Base-by-base conservation (phyloP, 768 basidiomycete species). In the Rhizopogon vinicolor region DNA sequence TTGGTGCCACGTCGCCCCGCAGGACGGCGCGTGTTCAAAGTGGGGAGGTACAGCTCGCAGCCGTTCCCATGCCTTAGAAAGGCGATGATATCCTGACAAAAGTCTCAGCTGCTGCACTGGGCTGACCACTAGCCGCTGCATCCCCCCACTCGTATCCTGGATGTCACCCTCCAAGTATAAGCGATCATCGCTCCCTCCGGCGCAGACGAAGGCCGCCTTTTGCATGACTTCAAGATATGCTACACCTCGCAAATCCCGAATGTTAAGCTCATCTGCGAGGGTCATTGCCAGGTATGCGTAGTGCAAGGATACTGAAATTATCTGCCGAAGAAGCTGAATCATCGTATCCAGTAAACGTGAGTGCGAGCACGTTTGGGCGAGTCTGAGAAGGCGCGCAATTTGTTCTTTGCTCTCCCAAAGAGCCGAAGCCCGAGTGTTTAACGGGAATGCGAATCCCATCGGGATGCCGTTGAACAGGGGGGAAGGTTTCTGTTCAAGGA, bases 181-280 rank as follows among this genome's bases (percentile, higher is more conserved):
- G 51, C 64, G 46, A 31, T 53, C 58, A 22, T 40, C 45, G 28
- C 57, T 56, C 44, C 55, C 56, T 39, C 51, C 52, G 29, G 44
- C 59, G 52, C 60, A 61, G 51, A 60, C 64, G 59, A 62, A 72
- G 46, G 72, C 68, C 1, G 78, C 79, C 60, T 81, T 84, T 62
- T 83, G 83, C 79, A 89, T 83, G n/a, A 88, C 82, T 66, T 86
- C 85, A 53, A 87, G 74, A 68, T 89, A 90, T 41, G 85, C 86
- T 1, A 77, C 73, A 31, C 88, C 87, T 39, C 82, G 77, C 41
- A 90, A 72, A 1, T 74, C 69, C 39, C 80, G 75, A 49, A 90
- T 72, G 61, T 83, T 71, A 29, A 89, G 76, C 56, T 90, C 87
- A 61, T 90, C 87, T 3, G 85, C 82, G 22, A 90, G 78, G 7